Base-by-base conservation (phyloP, 2,329 filamentous ascomycete genomes). In the Ceratocystis smalleyi region DNA sequence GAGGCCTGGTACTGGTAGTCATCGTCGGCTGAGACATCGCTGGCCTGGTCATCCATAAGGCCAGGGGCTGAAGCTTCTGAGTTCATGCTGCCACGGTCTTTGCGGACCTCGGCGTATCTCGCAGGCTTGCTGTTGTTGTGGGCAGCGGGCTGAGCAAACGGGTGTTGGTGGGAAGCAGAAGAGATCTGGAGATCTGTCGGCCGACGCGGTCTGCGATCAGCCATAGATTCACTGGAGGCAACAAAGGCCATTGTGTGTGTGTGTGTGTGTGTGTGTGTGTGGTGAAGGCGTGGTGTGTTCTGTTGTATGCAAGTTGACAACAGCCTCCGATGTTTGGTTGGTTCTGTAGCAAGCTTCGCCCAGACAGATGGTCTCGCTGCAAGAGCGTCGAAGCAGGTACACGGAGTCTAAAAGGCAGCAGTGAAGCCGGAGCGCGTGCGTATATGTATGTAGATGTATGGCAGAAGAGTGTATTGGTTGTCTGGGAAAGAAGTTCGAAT, bases 11-110 rank as follows among this genome's bases (percentile, higher is more conserved):
- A 77, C 66, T 78, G 76, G 64, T 76, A 75, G 68, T 81, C 79
- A 51, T 81, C 79, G 22, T 82, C 79, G 73, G 54, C 68, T 5
- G 79, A 82, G 19, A 72, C 70, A 62, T 82, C 80, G 68, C 80
- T 79, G 5, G 74, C 74, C 4, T 75, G 76, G 68, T 81, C 77
- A 67, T 82, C 79, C 17, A 79, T 75, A 70, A 81, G 74, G 32
- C 77, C 76, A 0, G 79, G 79, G 3, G 76, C 68, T 2, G 79
- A 80, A 30, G 71, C 73, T 54, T 77, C 74, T 0, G 78, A 81
- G 40, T 73, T 76, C 43, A 78, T 68, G 2, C 79, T 81, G 63
- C 72, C 75, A 68, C 75, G 74, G 62, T 74, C 70, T 17, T 69
- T 68, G 43, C 67, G 69, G 61, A 69, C 68, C 35, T 59, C 63